Conservation (phyloP, 352 stramenopile species). For the Phytophthora pisi region DNA sequence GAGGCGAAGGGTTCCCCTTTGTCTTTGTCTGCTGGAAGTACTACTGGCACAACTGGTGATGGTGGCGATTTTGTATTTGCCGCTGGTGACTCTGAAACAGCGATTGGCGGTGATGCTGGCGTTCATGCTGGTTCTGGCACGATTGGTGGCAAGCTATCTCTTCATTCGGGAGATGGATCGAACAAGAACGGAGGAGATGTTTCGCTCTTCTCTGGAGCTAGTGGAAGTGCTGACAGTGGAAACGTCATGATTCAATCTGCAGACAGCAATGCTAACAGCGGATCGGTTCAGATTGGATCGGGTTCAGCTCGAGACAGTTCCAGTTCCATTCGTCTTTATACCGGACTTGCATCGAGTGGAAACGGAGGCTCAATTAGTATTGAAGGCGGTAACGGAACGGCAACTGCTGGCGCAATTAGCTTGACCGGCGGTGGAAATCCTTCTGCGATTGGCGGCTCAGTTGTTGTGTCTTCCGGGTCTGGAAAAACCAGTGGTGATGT, state of each 20-base stretch:
- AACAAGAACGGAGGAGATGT: conserved; percentile 33
- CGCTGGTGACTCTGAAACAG: conserved; percentile 28
- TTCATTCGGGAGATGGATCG: conserved; percentile 33
- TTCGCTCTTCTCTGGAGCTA: conserved; percentile 29
- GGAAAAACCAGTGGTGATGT: conserved; percentile 28
- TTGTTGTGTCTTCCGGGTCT: conserved; percentile 27
- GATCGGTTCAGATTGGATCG: conserved; percentile 35
- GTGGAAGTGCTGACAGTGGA: conserved; percentile 29
- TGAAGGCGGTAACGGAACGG: conserved; percentile 26
- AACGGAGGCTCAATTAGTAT: conserved; percentile 42
- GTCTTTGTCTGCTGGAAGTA: conserved; percentile 21
- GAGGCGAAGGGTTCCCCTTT: conserved; percentile 22
- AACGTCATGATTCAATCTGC: conserved; percentile 34
- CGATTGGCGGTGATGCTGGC: conserved; percentile 19
- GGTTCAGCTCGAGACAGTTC: conserved; percentile 27
- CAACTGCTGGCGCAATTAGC: conserved; percentile 20
- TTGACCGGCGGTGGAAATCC: conserved; percentile 27
- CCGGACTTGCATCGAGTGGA: conserved; percentile 28
- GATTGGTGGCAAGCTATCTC: conserved; percentile 27
- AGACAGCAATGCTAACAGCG: conserved; percentile 30
- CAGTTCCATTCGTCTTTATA: conserved; percentile 37
- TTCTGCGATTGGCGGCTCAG: conserved; percentile 23
- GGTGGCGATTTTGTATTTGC: conserved; percentile 31
- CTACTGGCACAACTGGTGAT: conserved; percentile 25
- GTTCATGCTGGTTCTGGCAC: conserved; percentile 29